These are phyloP conservation scores for Eimeria sp. DNA, from an alignment of 169 alveolate species.

Conservation along the genomic window DNA sequence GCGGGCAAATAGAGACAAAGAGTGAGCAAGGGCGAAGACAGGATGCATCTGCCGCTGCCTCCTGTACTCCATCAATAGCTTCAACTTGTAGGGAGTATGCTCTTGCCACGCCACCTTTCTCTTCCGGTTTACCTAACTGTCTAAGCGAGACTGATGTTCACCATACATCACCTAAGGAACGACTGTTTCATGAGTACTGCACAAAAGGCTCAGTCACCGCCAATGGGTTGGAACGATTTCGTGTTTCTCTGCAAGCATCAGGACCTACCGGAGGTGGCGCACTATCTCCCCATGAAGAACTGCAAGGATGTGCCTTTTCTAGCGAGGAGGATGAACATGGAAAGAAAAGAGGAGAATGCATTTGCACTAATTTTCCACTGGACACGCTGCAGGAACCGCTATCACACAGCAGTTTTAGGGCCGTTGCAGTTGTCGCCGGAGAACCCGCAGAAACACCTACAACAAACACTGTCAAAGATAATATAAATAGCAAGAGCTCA, in stretches of 20 bases:
- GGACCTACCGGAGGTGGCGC: neutral
- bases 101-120: neutral
- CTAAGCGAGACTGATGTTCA: neutral
- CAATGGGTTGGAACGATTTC: neutral
- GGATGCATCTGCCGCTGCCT: neutral
- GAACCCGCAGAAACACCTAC: conserved; percentile 35
- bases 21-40: neutral
- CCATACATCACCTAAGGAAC: neutral
- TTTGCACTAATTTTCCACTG: neutral
- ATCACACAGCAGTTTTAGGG: neutral
- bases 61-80: neutral
- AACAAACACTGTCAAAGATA: neutral
- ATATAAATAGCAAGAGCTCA: neutral
- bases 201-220: neutral
- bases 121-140: neutral
- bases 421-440: neutral
- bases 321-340: neutral
- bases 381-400: conserved; percentile 15
- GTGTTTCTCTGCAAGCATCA: neutral
- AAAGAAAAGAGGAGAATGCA: neutral
- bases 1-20: neutral
- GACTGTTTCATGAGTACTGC: neutral
- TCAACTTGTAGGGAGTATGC: neutral
- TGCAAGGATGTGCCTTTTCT: neutral
- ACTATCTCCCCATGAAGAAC: neutral